These are phyloP conservation scores for Xanthoparmelia taractica DNA, from an alignment of 495 filamentous ascomycete genomes.

Conservation along the genomic window DNA sequence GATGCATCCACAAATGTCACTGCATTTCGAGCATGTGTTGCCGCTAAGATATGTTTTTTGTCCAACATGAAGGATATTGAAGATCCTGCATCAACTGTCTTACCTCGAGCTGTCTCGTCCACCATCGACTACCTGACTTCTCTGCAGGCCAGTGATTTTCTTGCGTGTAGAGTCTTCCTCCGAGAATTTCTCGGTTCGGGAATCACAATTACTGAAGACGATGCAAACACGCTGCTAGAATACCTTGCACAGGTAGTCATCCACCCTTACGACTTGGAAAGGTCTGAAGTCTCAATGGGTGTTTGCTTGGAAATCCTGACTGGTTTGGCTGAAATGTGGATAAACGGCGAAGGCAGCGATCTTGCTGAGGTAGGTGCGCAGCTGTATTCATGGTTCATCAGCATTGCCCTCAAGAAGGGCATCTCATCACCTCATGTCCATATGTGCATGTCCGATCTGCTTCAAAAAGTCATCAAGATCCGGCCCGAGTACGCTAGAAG, in stretches of 20 bases:
- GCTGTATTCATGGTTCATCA: slow-evolving; percentile 75
- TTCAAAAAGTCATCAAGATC: slow-evolving; percentile 58
- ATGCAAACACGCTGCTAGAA: slow-evolving; percentile 41
- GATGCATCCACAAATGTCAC: slow-evolving; percentile 38
- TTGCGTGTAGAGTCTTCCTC: slow-evolving; percentile 48
- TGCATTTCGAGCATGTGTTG: slow-evolving; percentile 34
- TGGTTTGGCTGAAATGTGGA: slow-evolving; percentile 59
- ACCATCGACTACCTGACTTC: slow-evolving; percentile 53
- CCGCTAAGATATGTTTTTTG: slow-evolving; percentile 23
- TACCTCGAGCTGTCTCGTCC: slow-evolving; percentile 15
- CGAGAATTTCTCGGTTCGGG: slow-evolving; percentile 36
- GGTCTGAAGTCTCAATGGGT: slow-evolving; percentile 68
- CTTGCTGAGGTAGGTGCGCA: slow-evolving; percentile 57
- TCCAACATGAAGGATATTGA: slow-evolving; percentile 8
- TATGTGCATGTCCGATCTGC: slow-evolving; percentile 54
- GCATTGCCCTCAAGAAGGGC: slow-evolving; percentile 51
- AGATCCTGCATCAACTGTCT: background rate
- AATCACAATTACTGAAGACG: slow-evolving; percentile 30
- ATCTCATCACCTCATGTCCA: slow-evolving; percentile 62
- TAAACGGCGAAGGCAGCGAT: slow-evolving; percentile 41
- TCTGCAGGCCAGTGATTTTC: slow-evolving; percentile 51
- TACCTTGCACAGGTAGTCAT: slow-evolving; percentile 55
- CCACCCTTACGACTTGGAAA: slow-evolving; percentile 53
- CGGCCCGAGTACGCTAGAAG: slow-evolving; percentile 54
- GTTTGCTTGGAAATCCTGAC: slow-evolving; percentile 64